These are phyloP conservation scores for Xylaria palmicola DNA, from an alignment of 495 filamentous ascomycete species.

Conservation along the genomic window DNA sequence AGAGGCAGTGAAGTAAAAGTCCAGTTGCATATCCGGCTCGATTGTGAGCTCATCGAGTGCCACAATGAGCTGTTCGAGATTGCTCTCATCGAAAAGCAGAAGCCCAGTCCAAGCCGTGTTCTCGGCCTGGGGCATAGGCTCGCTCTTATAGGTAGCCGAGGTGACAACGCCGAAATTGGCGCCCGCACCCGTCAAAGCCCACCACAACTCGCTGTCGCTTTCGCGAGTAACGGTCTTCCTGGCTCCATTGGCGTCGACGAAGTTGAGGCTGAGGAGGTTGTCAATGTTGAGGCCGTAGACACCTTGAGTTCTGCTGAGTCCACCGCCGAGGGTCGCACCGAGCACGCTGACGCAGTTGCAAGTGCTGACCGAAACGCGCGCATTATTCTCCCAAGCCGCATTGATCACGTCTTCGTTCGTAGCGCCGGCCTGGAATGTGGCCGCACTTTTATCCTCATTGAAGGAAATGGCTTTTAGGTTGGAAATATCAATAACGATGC, in stretches of 20 bases:
- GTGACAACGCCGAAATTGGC: constrained; percentile 53
- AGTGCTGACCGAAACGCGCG: too few species aligned
- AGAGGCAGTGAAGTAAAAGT: constrained; percentile 27
- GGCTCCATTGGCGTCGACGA: constrained; percentile 30
- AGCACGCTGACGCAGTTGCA: too few species aligned
- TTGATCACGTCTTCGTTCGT: too few species aligned
- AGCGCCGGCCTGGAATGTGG: too few species aligned
- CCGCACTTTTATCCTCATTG: too few species aligned
- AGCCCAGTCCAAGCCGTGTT: constrained; percentile 32
- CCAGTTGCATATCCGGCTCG: constrained; percentile 18
- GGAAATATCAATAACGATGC: too few species aligned
- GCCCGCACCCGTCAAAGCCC: constrained; percentile 46
- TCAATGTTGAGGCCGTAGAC: too few species aligned
- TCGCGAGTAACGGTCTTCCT: constrained; percentile 24
- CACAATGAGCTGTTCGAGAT: constrained; percentile 25
- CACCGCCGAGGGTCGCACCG: too few species aligned
- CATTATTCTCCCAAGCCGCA: too few species aligned
- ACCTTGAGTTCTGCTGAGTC: too few species aligned
- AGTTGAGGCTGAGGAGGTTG: too few species aligned
- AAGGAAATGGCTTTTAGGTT: too few species aligned
- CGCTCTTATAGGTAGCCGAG: constrained; percentile 33
- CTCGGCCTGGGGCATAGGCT: constrained; percentile 17
- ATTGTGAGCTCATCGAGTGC: constrained; percentile 33
- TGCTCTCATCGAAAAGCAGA: constrained; percentile 36
- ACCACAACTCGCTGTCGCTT: constrained; percentile 44